A percentile compares a stretch with the other conserved stretches of the same genome.
Conservation (phyloP, 73 alveolate species). For the Paramecium biaurelia region DNA sequence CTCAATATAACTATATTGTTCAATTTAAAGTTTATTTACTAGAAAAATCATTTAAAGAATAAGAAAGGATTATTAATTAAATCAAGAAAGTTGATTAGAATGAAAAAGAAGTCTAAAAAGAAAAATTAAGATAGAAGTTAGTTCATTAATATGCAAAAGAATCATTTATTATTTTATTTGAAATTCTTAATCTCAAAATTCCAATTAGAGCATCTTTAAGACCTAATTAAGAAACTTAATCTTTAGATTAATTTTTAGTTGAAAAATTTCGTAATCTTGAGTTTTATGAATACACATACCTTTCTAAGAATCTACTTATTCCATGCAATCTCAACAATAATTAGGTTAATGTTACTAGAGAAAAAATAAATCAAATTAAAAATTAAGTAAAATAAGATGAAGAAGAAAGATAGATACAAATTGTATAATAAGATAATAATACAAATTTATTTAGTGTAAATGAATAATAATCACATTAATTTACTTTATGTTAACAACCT, state of each 20-base stretch:
- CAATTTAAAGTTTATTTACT: neutral
- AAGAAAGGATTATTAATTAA: neutral
- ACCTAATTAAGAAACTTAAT: neutral
- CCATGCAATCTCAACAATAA: neutral
- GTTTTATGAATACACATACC: neutral
- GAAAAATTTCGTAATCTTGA: neutral
- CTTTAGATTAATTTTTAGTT: neutral
- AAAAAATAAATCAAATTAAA: neutral
- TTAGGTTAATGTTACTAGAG: neutral
- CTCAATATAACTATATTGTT: neutral
- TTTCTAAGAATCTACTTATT: neutral
- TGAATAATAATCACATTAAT: slow-evolving; percentile 9
- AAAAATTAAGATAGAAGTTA: neutral
- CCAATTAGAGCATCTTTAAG: neutral
- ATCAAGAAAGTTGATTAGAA: neutral
- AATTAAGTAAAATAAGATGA: neutral
- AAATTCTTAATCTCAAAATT: neutral
- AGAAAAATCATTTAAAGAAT: neutral
- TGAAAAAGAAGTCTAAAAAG: neutral
- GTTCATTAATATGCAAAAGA: slow-evolving; percentile 10
- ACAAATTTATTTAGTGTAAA: neutral
- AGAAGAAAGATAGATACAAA: neutral
- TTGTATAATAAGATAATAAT: neutral
- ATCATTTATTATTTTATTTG: slow-evolving; percentile 22
- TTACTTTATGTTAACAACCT: slow-evolving; percentile 8